phyloP scores from a whole-genome alignment of 495 filamentous ascomycete genomes.

The Terfezia boudieri region DNA sequence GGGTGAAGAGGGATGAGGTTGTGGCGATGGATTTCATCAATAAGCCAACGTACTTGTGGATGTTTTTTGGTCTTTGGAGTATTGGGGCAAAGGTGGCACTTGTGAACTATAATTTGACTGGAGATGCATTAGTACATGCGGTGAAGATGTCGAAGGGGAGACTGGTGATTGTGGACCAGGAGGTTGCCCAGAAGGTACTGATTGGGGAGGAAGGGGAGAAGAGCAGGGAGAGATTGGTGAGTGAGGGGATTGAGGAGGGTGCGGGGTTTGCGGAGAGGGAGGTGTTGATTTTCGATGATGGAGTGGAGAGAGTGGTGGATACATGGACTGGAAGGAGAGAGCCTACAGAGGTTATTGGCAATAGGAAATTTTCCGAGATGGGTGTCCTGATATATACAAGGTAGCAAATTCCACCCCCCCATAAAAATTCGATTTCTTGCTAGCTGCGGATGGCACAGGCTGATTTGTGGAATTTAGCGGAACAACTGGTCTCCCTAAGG shows the following conservation, averaged over 20 bases:
- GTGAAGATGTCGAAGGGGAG: constrained; percentile 45
- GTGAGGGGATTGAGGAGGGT: constrained; percentile 32
- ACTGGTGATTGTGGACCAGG: constrained; percentile 53
- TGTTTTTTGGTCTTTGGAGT: constrained; percentile 71
- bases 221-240: constrained; percentile 35
- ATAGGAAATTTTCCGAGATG: constrained; percentile 32
- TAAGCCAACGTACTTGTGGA: constrained; percentile 55
- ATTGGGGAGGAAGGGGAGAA: constrained; percentile 25
- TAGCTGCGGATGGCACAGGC: background rate
- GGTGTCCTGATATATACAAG: constrained; percentile 61
- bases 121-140: constrained; percentile 57
- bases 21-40: constrained; percentile 84
- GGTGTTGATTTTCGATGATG: constrained; percentile 27
- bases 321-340: constrained; percentile 36
- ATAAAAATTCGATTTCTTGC: background rate
- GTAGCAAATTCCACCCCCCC: background rate
- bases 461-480: constrained; percentile 27
- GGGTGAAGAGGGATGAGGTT: constrained; percentile 51
- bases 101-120: constrained; percentile 78
- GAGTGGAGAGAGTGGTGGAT: constrained; percentile 37
- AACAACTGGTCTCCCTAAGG: constrained; percentile 80
- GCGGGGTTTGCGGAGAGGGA: constrained; percentile 21
- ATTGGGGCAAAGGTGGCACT: constrained; percentile 79
- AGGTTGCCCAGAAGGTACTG: constrained; percentile 26
- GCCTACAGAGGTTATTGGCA: constrained; percentile 36